Base-by-base conservation (phyloP, 1,139 yeast genomes). In the Groenewaldozyma auringiensis region DNA sequence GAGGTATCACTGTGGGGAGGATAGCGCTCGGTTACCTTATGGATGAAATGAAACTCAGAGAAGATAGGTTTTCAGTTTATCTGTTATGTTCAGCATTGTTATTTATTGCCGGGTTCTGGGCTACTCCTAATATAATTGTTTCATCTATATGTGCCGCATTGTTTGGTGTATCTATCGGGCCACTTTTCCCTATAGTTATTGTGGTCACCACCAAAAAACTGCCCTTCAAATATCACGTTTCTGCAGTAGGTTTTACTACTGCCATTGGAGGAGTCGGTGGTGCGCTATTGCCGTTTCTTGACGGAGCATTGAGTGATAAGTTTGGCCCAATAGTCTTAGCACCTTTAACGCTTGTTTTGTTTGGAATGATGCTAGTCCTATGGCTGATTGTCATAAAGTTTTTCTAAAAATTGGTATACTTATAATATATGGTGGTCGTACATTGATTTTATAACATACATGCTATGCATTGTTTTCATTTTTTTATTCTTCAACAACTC, bases 211-310 rank as follows among this genome's bases (percentile, higher is more conserved):
- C 83, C 43, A 77, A 79, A 43, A 67, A 79, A 2, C 62, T 86
- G 39, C 95, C 95, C 0, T 65, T 68, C 21, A 71, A 72, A 42
- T 65, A 73, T 47, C 87, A 84, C 49, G 76, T 84, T 8, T 67
- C 78, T 6, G 92, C 88, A 0, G 72, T 86, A 4, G 94, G 95
- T 0, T 71, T 84, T 45, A 77, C 83, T 20, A 80, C 89, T 45
- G 88, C 94, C 0, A 64, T 85, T 51, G 94, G 94, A 3, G 88
- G 89, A 3, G 79, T 83, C 11, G 94, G 94, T 1, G 86, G 83
- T 9, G 94, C 94, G 0, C 31, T 60, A 2, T 47, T 58, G 17
- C 68, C 59, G n/a, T 63, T 62, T 43, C 43, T 62, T 21, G 58
- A 55, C 22, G 67, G 67, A 31, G 53, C 58, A 16, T 49, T 62